These are phyloP conservation scores for Penicillium atrosanguineum DNA, from an alignment of 495 filamentous ascomycete genomes.

Conservation along the genomic window DNA sequence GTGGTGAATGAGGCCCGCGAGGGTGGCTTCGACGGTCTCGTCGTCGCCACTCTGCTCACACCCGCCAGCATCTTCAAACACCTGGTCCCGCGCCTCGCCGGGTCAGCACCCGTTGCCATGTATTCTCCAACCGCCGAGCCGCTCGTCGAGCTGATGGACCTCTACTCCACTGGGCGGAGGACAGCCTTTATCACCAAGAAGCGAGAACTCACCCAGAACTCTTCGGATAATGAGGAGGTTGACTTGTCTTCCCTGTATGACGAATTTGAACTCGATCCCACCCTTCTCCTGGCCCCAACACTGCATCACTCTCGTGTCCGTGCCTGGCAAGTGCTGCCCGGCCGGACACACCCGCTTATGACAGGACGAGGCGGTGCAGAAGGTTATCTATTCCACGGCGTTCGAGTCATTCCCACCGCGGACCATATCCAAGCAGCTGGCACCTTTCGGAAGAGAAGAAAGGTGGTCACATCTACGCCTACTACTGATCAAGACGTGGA, in stretches of 20 bases:
- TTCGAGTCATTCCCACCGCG: slow-evolving; percentile 72
- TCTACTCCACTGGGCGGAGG: slow-evolving; percentile 71
- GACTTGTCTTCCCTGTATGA: slow-evolving; percentile 53
- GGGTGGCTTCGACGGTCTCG: slow-evolving; percentile 78
- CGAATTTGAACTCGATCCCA: slow-evolving; percentile 81
- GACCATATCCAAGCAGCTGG: slow-evolving; percentile 81
- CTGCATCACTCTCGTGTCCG: slow-evolving; percentile 74
- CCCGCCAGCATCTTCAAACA: slow-evolving; percentile 70
- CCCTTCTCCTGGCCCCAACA: slow-evolving; percentile 71
- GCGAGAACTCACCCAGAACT: slow-evolving; percentile 30
- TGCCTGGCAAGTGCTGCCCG: slow-evolving; percentile 87
- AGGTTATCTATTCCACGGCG: slow-evolving; percentile 84
- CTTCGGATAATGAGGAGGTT: slow-evolving; percentile 8
- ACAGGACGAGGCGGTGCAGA: slow-evolving; percentile 82
- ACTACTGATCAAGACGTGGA: slow-evolving; percentile 33
- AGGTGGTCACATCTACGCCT: slow-evolving; percentile 29
- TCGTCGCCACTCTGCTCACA: slow-evolving; percentile 79
- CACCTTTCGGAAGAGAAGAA: slow-evolving; percentile 54
- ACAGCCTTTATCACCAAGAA: slow-evolving; percentile 62
- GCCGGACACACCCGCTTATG: slow-evolving; percentile 92
- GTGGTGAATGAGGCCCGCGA: slow-evolving; percentile 70
- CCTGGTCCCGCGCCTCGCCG: slow-evolving; percentile 72
- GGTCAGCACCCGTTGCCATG: slow-evolving; percentile 80
- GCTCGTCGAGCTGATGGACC: slow-evolving; percentile 69
- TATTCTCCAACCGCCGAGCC: slow-evolving; percentile 79